phyloP scores from a whole-genome alignment of 495 filamentous ascomycete genomes.

The Xylaria flabelliformis region DNA sequence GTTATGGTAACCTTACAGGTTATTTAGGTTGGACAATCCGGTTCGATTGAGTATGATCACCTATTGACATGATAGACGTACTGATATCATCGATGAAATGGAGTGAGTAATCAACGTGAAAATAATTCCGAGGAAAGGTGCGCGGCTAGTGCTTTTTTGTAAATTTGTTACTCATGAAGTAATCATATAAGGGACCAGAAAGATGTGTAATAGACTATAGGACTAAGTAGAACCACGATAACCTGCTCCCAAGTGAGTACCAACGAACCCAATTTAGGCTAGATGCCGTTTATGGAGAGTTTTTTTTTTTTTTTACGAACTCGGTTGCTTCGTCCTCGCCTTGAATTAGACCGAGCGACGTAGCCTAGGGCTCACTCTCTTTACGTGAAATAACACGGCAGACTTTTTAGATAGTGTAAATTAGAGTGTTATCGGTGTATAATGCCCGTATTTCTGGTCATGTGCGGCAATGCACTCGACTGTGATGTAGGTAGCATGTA shows the following conservation, averaged over 20 bases:
- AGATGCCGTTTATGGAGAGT: not conserved
- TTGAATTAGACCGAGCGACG: not conserved
- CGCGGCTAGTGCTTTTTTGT: too few species aligned
- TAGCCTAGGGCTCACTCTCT: too few species aligned
- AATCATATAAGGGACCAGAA: too few species aligned
- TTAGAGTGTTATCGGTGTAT: not conserved
- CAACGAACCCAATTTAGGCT: not conserved
- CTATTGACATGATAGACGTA: not conserved
- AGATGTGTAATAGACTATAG: too few species aligned
- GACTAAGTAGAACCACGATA: too few species aligned
- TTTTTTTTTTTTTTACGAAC: not conserved
- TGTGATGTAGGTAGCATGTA: slow-evolving; percentile 19
- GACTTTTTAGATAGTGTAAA: not conserved
- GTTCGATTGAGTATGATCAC: not conserved
- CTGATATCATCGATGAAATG: too few species aligned
- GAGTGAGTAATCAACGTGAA: too few species aligned
- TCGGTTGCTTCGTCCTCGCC: not conserved
- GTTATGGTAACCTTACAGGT: not conserved
- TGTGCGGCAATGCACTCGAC: slow-evolving; percentile 18
- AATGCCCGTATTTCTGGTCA: slow-evolving; percentile 10
- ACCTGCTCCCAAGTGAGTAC: not conserved
- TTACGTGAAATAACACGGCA: too few species aligned
- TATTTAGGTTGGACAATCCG: not conserved
- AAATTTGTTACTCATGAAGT: too few species aligned
- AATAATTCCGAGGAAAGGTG: too few species aligned